These are phyloP conservation scores for Apiotrichum siamense DNA, from an alignment of 1,284 basidiomycete species.

Conservation along the genomic window DNA sequence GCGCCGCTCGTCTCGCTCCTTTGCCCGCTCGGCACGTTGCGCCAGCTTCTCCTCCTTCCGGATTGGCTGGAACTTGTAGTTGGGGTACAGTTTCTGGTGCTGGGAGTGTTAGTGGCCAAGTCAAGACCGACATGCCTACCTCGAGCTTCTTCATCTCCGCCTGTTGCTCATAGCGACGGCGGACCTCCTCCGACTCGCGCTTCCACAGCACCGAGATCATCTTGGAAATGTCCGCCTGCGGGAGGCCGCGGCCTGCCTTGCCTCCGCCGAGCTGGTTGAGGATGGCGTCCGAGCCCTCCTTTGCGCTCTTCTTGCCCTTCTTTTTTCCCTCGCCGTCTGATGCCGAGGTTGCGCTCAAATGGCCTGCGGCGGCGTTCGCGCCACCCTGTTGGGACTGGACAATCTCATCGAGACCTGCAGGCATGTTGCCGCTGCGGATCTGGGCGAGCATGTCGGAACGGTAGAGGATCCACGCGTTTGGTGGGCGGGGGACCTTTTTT, in stretches of 20 bases:
- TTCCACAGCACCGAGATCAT: slow-evolving; percentile 67
- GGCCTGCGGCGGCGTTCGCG: too few species aligned
- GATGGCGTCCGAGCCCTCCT: slow-evolving; percentile 16
- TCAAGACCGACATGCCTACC: slow-evolving; percentile 30
- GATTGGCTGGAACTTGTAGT: slow-evolving; percentile 66
- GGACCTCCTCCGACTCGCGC: slow-evolving; percentile 53
- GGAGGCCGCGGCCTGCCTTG: slow-evolving; percentile 47
- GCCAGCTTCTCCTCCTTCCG: slow-evolving; percentile 60
- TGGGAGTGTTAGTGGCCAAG: slow-evolving; percentile 11
- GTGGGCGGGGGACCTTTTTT: slow-evolving; percentile 53
- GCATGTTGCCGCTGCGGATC: not conserved
- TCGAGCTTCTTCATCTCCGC: slow-evolving; percentile 63
- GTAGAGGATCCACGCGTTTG: slow-evolving; percentile 90
- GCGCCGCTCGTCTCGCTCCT: slow-evolving; percentile 27
- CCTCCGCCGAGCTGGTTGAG: slow-evolving; percentile 27
- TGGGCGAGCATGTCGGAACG: slow-evolving; percentile 58
- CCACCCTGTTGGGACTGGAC: not conserved
- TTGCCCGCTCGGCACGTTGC: slow-evolving; percentile 47
- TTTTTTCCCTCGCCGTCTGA: slow-evolving; percentile 13
- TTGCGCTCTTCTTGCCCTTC: slow-evolving; percentile 23
- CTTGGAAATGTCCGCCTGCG: slow-evolving; percentile 67
- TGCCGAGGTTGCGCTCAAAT: not conserved
- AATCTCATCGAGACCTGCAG: not conserved
- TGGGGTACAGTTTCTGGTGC: slow-evolving; percentile 60
- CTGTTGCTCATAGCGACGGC: slow-evolving; percentile 60